Evolutionary conservation across 208 protist genomes (phyloP).

Genomic region (Trichomonas vaginalis): DNA sequence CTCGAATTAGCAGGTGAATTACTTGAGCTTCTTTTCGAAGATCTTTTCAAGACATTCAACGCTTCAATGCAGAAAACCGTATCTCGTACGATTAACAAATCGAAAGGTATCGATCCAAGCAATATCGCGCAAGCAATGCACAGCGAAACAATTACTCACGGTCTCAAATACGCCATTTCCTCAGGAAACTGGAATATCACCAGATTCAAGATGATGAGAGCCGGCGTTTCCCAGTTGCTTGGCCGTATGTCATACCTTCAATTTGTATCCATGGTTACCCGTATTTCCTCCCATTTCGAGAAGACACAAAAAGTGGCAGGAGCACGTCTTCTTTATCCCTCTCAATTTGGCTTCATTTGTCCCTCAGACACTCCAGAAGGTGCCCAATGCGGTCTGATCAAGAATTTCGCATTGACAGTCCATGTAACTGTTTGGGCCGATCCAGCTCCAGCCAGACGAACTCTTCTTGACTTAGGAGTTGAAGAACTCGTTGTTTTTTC

Average conservation of each 20-base stretch:
- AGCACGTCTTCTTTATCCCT: conserved; percentile 67
- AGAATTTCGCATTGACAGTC: conserved; percentile 93
- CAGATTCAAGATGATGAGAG: conserved; percentile 73
- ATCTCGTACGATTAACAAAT: neutral
- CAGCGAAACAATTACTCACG: conserved; percentile 78
- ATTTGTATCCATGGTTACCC: conserved; percentile 93
- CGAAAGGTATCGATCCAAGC: neutral
- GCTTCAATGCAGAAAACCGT: conserved; percentile 52
- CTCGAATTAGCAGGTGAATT: conserved; percentile 80
- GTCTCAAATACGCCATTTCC: conserved; percentile 79
- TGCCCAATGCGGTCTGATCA: conserved; percentile 96
- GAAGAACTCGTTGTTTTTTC: conserved; percentile 55
- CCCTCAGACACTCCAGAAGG: conserved; percentile 90
- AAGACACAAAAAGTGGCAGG: conserved; percentile 74
- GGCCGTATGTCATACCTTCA: conserved; percentile 93
- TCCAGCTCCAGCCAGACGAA: neutral
- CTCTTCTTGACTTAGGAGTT: conserved; percentile 33
- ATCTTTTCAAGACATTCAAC: conserved; percentile 90
- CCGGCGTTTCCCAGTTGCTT: conserved; percentile 70
- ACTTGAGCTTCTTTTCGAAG: conserved; percentile 84
- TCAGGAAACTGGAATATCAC: conserved; percentile 87
- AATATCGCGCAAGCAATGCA: conserved; percentile 37
- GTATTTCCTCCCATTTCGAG: conserved; percentile 93
- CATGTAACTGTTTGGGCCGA: conserved; percentile 70
- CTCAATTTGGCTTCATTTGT: conserved; percentile 98